Base-by-base conservation (phyloP, 179 eudicot genomes). In the Corrigiola litoralis region DNA sequence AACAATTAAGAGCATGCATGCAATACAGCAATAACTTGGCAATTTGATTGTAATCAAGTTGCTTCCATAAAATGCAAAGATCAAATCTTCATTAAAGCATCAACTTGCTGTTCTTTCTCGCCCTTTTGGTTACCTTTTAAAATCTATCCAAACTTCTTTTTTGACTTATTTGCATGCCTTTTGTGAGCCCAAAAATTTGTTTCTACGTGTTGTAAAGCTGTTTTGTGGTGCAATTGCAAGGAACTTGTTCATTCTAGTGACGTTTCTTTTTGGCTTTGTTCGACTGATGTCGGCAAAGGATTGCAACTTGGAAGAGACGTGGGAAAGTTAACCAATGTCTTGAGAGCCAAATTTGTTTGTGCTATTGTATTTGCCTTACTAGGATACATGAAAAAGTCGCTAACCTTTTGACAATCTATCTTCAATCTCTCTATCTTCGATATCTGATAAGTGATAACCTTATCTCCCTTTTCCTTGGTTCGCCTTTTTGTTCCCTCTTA, bases 281-380 rank as follows among this genome's bases (percentile, higher is more conserved):
- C 16, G 36, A 27, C 25, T 45, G 20, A 13, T 61, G 20, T 69
- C 41, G 45, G 45, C 61, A 38, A 57, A 28, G 44, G 38, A 17
- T 57, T 57, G 45, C 63, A 60, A 60, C 51, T 65, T 47, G 61
- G 36, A 67, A 61, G 77, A 62, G 70, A 63, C 69, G 64, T 74
- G 61, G 32, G 17, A 17, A 54, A 41, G 13, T 41, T 34, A 61
- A 61, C 45, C 61, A 24, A 46, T 31, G 56, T 57, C 25, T 49
- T 48, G 6, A 27, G 32, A 47, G 59, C 33, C 36, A 51, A 36
- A 3, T 68, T 66, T 59, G 7, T 23, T 29, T 25, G 36, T 31
- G 49, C 34, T 61, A 7, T 3, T 23, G 25, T 49, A 14, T 36
- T 17, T 37, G 37, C 58, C 49, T 72, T 71, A 27, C 45, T 38